Evolutionary conservation across 768 basidiomycete species (phyloP), one percentile per base, ranked within the genome.

Genomic region (Auriscalpium vulgare): DNA sequence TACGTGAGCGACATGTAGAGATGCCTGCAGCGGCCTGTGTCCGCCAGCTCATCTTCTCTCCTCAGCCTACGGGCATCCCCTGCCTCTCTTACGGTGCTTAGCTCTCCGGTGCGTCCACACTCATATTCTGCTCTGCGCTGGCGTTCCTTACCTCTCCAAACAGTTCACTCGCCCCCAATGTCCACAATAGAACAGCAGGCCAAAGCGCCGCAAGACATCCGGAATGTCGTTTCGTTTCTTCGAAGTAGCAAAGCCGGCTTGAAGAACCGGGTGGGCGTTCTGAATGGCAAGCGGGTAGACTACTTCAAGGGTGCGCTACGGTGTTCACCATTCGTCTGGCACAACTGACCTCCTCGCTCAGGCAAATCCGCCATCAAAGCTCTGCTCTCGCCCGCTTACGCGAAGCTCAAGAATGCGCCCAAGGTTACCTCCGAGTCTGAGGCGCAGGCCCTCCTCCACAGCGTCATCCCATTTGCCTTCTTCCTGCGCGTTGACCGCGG

Each of bases 301-400:
- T 99, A 98, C 74, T 99, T 98, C 79, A 99, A 94, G 77, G 97
- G 95, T 94, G 51, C 62, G 78, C 62, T 44, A 17, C 38, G 10
- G 36, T 13, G 29, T 34, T 8, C 36, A 21, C 29, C 29, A 29
- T 16, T 48, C 34, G 19, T 13, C 38, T 48, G 34, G 23, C 37
- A 16, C 56, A 19, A 8, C 48, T n/a, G 13, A 46, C 29, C n/a
- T 49, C 21, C 29, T 37, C 47, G 23, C 47, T 16, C 63, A 98
- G 95, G 97, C 66, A 94, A 91, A 79, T 83, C 88, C 35, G 95
- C 97, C 2, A 74, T 95, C 47, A 95, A 97, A 68, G 91, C 93
- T 0, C 79, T 99, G 2, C 83, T 91, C 50, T 88, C 91, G 2
- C 94, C 95, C 0, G 89, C 88, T n/a, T 99, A 93, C 67, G 76